Conservation (phyloP, 257 asterid genomes). For the Solanum clarkiae region DNA sequence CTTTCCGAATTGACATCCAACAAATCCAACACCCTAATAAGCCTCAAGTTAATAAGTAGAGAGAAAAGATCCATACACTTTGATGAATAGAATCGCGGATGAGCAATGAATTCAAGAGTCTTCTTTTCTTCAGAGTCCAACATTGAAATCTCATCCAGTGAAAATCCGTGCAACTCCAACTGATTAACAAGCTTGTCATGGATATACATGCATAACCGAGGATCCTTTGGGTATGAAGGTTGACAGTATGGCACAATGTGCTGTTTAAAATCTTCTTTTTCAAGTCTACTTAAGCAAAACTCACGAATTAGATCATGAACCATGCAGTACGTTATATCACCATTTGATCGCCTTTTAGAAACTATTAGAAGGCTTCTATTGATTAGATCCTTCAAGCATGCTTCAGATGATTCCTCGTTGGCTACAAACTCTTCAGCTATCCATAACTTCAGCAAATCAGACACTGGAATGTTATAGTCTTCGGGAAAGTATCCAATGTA, state of each 20-base stretch:
- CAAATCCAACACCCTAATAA: background rate
- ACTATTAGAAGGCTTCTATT: background rate
- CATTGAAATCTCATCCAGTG: background rate
- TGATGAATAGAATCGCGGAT: background rate
- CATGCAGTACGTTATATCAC: background rate
- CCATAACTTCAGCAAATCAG: background rate
- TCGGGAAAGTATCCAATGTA: background rate
- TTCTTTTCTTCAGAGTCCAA: background rate
- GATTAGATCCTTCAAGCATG: slow-evolving; percentile 1
- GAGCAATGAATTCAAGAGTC: background rate
- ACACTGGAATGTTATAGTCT: background rate
- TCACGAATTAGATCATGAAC: slow-evolving; percentile 1
- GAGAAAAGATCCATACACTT: background rate
- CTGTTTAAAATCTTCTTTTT: background rate
- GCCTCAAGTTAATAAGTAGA: background rate
- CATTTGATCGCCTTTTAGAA: background rate
- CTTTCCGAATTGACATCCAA: background rate
- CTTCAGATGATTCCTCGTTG: background rate
- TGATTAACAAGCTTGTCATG: background rate
- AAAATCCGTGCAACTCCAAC: background rate
- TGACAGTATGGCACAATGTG: background rate
- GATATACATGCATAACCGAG: background rate
- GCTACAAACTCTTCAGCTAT: background rate
- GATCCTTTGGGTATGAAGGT: background rate
- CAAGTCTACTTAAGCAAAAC: background rate